Conservation (phyloP, 331 rosid species). For the Quercus lobata region DNA sequence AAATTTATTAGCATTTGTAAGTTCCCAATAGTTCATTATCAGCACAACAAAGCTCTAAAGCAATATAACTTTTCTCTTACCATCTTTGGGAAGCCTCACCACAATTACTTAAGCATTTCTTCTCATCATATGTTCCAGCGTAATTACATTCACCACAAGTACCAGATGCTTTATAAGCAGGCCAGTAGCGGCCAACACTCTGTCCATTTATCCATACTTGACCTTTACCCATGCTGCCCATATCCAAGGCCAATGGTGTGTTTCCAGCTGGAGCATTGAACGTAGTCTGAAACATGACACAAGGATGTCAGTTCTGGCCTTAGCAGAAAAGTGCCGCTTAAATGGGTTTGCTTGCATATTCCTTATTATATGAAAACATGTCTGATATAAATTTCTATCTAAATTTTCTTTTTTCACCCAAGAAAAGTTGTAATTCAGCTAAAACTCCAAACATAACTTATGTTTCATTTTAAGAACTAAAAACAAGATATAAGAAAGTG, state of each 20-base stretch:
- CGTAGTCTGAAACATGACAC: slow-evolving; percentile 48
- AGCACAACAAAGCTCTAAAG: background rate
- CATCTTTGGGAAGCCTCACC: slow-evolving; percentile 93
- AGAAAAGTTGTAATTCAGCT: background rate
- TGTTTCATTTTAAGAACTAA: background rate
- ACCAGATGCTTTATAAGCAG: slow-evolving; percentile 82
- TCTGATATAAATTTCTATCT: background rate
- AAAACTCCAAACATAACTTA: background rate
- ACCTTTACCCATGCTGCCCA: slow-evolving; percentile 93
- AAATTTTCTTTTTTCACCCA: background rate
- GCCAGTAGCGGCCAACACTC: slow-evolving; percentile 88
- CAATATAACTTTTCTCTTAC: slow-evolving; percentile 38
- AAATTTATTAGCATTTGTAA: slow-evolving; percentile 21
- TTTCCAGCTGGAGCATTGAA: slow-evolving; percentile 75
- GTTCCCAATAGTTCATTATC: background rate
- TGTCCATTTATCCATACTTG: slow-evolving; percentile 89
- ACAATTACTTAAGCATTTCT: slow-evolving; percentile 62
- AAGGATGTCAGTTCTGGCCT: background rate
- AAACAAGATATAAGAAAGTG: background rate
- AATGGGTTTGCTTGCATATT: background rate
- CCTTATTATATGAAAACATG: background rate
- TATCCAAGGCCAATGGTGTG: slow-evolving; percentile 85
- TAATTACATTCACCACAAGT: slow-evolving; percentile 65
- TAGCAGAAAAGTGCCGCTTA: background rate
- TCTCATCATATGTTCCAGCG: slow-evolving; percentile 63